Percentiles rank a stretch among this genome's conserved stretches.
Evolutionary conservation across 2,329 filamentous ascomycete species (phyloP).

Genomic region (Phoma sp.): DNA sequence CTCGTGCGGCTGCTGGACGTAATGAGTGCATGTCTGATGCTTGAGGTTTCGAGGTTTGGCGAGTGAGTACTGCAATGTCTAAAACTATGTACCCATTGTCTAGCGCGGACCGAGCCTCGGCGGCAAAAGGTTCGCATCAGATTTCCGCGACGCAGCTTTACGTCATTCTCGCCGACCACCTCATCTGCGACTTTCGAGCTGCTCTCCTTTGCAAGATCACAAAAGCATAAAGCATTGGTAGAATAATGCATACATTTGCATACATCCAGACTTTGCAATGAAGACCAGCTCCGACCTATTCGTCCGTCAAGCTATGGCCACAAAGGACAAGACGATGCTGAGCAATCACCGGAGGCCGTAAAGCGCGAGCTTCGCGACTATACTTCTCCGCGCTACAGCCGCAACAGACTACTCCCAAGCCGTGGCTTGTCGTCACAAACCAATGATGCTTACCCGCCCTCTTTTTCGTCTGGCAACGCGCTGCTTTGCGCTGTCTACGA

Average conservation of each 20-base stretch:
- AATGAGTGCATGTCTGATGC: slow-evolving; percentile 25
- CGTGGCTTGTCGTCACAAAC: neutral
- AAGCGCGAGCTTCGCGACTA: slow-evolving; percentile 8
- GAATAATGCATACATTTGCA: too few relatives aligned
- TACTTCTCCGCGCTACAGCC: slow-evolving; percentile 4
- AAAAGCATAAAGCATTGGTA: neutral
- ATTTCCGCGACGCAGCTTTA: slow-evolving; percentile 14
- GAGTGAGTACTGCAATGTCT: slow-evolving; percentile 15
- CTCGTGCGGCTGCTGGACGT: slow-evolving; percentile 27
- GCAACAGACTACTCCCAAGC: neutral
- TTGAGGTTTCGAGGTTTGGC: neutral
- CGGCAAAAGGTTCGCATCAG: slow-evolving; percentile 19
- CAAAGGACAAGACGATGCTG: neutral
- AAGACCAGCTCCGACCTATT: neutral
- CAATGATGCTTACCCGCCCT: slow-evolving; percentile 9
- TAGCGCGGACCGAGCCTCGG: slow-evolving; percentile 7
- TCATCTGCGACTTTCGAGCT: neutral
- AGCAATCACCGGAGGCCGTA: slow-evolving; percentile 13
- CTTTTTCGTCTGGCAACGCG: slow-evolving; percentile 6
- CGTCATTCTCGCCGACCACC: slow-evolving; percentile 20
- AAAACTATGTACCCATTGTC: neutral
- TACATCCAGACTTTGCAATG: too few relatives aligned
- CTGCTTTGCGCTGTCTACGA: slow-evolving; percentile 7
- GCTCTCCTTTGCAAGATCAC: neutral
- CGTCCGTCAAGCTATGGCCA: slow-evolving; percentile 6